Evolutionary conservation across 352 stramenopile species (phyloP).

Genomic region (Phytophthora sp.): DNA sequence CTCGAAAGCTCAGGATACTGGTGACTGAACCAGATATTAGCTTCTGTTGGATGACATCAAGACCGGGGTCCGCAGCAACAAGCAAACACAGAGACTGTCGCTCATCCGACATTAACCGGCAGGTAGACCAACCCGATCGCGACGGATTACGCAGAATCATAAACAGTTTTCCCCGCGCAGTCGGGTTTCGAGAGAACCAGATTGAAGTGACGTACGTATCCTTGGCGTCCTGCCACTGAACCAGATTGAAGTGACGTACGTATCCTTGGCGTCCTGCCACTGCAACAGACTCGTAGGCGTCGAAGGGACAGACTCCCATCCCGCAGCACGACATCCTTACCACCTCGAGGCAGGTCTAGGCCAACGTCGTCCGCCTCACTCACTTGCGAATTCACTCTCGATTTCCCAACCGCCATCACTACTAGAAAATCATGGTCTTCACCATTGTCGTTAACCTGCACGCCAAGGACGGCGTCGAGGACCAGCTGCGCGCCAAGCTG

Average conservation of each 20-base stretch:
- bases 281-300: background rate
- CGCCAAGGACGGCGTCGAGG: constrained; percentile 30
- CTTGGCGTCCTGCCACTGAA: too few relatives aligned
- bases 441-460: constrained; percentile 27
- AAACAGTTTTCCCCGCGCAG: background rate
- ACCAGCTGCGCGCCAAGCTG: constrained; percentile 27
- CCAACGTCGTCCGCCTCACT: constrained; percentile 12
- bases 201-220: constrained; percentile 22
- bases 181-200: constrained; percentile 8
- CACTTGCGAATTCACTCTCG: constrained; percentile 26
- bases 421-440: constrained; percentile 26
- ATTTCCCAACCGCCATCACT: constrained; percentile 14
- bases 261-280: too few relatives aligned
- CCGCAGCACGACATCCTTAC: too few relatives aligned
- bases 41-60: too few relatives aligned
- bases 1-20: too few relatives aligned
- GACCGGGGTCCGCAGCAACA: too few relatives aligned
- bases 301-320: too few relatives aligned
- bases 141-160: constrained; percentile 13
- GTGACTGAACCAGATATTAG: too few relatives aligned
- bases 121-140: background rate
- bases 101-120: too few relatives aligned
- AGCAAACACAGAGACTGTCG: too few relatives aligned
- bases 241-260: constrained; percentile 18
- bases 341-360: too few relatives aligned